Conservation (phyloP, 768 basidiomycete genomes). For the Paxillus rubicundulus region DNA sequence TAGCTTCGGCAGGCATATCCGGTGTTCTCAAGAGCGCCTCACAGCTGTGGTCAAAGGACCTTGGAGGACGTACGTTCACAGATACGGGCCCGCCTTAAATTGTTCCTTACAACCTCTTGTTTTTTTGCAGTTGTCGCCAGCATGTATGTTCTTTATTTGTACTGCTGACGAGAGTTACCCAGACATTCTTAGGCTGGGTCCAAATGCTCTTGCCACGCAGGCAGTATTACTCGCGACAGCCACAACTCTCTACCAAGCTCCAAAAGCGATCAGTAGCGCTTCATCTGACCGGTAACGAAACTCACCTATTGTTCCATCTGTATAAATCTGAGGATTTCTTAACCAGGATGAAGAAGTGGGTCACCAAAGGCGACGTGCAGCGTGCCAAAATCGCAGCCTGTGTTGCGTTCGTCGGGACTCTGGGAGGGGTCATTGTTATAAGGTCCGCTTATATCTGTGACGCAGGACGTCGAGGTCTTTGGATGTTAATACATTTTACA, state of each 20-base stretch:
- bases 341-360: conserved; percentile 23
- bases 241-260: conserved; percentile 23
- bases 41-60: conserved; percentile 30
- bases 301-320: not conserved
- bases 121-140: conserved; percentile 16
- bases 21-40: conserved; percentile 25
- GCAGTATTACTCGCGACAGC: conserved; percentile 23
- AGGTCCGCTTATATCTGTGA: not conserved
- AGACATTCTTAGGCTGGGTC: conserved; percentile 15
- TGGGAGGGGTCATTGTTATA: conserved; percentile 13
- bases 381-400: conserved; percentile 18
- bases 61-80: conserved; percentile 19
- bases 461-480: not conserved
- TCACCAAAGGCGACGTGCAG: conserved; percentile 13
- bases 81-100: not conserved
- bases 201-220: conserved; percentile 24
- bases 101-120: not conserved
- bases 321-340: not conserved
- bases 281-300: conserved; percentile 27
- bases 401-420: conserved; percentile 15
- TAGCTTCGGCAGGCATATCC: conserved; percentile 17
- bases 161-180: conserved; percentile 1
- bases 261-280: conserved; percentile 16
- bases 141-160: conserved; percentile 16
- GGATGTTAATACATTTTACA: conserved; percentile 13